Conservation (phyloP, 768 basidiomycete species). For the Amanita pseudoporphyria region DNA sequence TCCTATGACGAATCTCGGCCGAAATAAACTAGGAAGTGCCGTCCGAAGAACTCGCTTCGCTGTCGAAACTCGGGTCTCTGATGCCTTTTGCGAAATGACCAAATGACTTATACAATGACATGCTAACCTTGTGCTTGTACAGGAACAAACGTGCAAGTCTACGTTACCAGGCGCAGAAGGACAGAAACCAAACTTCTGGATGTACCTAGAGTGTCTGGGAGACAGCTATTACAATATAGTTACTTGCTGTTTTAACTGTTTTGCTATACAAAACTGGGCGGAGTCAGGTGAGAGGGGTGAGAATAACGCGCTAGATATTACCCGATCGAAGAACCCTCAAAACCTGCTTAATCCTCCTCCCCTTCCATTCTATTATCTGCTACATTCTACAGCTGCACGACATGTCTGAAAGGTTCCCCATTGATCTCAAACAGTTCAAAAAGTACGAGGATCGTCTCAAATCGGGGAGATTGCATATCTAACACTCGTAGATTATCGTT, state of each 20-base stretch:
- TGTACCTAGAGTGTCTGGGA: too few relatives aligned
- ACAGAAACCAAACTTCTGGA: too few relatives aligned
- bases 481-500: slow-evolving; percentile 46
- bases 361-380: slow-evolving; percentile 13
- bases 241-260: too few relatives aligned
- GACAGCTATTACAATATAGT: too few relatives aligned
- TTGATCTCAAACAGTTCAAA: slow-evolving; percentile 71
- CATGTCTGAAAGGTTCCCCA: slow-evolving; percentile 47
- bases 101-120: slow-evolving; percentile 1
- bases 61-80: slow-evolving; percentile 50
- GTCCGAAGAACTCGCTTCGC: slow-evolving; percentile 37
- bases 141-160: too few relatives aligned
- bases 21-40: slow-evolving; percentile 52
- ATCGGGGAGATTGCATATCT: neutral
- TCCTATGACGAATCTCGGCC: slow-evolving; percentile 36
- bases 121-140: neutral
- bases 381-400: slow-evolving; percentile 14
- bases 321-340: neutral
- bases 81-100: slow-evolving; percentile 18
- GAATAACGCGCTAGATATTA: neutral
- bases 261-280: too few relatives aligned
- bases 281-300: too few relatives aligned
- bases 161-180: too few relatives aligned
- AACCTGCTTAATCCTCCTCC: neutral
- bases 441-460: slow-evolving; percentile 34